These are phyloP conservation scores for Lentinus brumalis DNA, from an alignment of 768 basidiomycete genomes.

Conservation along the genomic window DNA sequence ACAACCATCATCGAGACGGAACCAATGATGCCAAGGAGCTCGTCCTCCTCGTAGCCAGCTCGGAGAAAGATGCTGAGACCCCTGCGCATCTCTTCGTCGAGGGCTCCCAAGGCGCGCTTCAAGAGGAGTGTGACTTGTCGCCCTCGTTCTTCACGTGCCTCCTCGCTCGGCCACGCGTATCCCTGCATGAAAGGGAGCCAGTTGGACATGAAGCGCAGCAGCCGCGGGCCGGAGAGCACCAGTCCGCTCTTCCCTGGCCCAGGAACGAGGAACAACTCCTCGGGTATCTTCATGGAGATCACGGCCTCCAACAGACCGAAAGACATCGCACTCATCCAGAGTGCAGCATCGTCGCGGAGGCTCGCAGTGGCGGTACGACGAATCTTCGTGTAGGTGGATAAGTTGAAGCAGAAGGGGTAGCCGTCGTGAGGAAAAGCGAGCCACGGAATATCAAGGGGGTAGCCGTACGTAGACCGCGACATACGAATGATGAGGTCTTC, in stretches of 20 bases:
- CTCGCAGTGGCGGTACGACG: background rate
- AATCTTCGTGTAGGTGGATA: background rate
- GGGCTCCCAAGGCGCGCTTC: background rate
- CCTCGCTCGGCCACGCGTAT: background rate
- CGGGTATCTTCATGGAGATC: background rate
- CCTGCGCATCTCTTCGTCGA: background rate
- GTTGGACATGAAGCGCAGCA: background rate
- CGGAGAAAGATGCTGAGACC: background rate
- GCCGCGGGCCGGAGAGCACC: background rate
- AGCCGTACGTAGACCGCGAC: background rate
- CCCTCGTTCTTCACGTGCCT: background rate
- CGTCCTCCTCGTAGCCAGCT: background rate
- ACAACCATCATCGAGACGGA: background rate
- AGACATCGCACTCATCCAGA: conserved; percentile 13
- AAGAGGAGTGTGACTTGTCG: background rate
- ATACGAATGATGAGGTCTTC: background rate
- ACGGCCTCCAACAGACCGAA: conserved; percentile 9
- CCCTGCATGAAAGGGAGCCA: background rate
- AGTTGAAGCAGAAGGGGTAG: background rate
- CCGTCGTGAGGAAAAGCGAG: background rate
- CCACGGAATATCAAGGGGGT: conserved; percentile 2
- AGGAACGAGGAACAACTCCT: background rate
- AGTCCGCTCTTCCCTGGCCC: background rate
- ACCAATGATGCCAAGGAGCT: background rate
- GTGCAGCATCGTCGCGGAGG: conserved; percentile 5